Percentiles rank a stretch among this genome's conserved stretches.
These are phyloP conservation scores for Ophiosphaerella korrae DNA, from an alignment of 2,329 filamentous ascomycete species.

Conservation along the genomic window DNA sequence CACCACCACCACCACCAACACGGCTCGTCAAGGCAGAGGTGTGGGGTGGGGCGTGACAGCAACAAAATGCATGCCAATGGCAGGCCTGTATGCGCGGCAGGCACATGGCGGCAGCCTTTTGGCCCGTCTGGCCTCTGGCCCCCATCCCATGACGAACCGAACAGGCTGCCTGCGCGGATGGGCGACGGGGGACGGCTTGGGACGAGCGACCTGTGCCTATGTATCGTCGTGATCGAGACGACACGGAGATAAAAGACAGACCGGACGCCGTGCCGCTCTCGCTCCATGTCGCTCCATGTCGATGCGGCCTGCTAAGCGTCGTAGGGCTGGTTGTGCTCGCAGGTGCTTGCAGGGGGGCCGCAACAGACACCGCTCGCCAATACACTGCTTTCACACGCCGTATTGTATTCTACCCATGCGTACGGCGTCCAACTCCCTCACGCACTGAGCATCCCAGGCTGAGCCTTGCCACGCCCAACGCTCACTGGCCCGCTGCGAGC, in stretches of 20 bases:
- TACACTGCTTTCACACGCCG: constrained; percentile 22
- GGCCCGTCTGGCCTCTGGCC: constrained; percentile 12
- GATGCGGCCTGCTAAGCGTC: constrained; percentile 21
- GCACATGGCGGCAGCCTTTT: no score
- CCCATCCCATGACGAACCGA: constrained; percentile 17
- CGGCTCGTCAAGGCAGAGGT: not conserved
- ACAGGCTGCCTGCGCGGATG: not conserved
- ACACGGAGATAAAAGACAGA: constrained; percentile 25
- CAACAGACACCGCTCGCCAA: constrained; percentile 30
- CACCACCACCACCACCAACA: constrained; percentile 1
- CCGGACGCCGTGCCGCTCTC: constrained; percentile 16
- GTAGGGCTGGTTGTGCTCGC: constrained; percentile 28
- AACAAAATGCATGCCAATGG: not conserved
- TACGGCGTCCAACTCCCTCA: constrained; percentile 29
- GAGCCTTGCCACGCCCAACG: constrained; percentile 26
- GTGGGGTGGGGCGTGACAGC: not conserved
- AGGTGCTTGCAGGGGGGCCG: constrained; percentile 15
- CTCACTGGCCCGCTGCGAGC: constrained; percentile 34
- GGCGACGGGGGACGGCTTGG: no score
- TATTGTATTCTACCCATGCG: constrained; percentile 21
- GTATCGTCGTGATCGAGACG: not conserved
- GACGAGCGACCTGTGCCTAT: not conserved
- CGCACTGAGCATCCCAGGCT: constrained; percentile 13
- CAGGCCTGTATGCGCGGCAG: not conserved
- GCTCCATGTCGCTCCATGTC: not conserved